Conservation (phyloP, 345 rosid species). For the Litchi chinensis region DNA sequence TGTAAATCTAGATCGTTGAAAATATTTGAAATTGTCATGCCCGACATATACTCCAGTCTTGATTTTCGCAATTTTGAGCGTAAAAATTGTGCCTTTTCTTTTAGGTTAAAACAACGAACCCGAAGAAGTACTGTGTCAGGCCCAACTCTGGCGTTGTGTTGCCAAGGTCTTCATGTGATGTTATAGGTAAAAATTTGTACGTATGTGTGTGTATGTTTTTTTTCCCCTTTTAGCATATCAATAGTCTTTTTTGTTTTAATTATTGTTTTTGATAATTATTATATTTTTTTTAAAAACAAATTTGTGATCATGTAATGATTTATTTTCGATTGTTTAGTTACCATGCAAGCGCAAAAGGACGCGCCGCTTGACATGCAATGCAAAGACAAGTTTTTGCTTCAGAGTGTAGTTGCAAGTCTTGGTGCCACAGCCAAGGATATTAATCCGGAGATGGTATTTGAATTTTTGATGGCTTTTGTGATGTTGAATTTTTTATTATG, state of each 20-base stretch:
- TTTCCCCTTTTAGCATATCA: not conserved
- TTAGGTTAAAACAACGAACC: conserved; percentile 90
- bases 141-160: conserved; percentile 81
- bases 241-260: not conserved
- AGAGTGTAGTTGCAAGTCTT: conserved; percentile 57
- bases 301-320: conserved; percentile 17
- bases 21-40: not conserved
- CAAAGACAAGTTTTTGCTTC: conserved; percentile 88
- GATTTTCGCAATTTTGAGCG: conserved; percentile 18
- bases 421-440: conserved; percentile 65
- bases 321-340: conserved; percentile 46
- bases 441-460: conserved; percentile 67
- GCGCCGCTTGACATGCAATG: conserved; percentile 80
- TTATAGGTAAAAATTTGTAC: conserved; percentile 46
- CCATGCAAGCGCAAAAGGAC: conserved; percentile 96
- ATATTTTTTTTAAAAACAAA: not conserved
- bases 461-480: not conserved
- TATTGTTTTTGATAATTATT: not conserved
- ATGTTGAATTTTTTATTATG: not conserved
- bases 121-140: conserved; percentile 84
- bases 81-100: conserved; percentile 8
- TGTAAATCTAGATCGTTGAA: conserved; percentile 8
- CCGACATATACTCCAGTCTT: conserved; percentile 5
- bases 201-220: too few species aligned
- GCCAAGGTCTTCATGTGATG: conserved; percentile 79